These are phyloP conservation scores for Stephanodiscus minutulus DNA, from an alignment of 108 stramenopile genomes.

Conservation along the genomic window DNA sequence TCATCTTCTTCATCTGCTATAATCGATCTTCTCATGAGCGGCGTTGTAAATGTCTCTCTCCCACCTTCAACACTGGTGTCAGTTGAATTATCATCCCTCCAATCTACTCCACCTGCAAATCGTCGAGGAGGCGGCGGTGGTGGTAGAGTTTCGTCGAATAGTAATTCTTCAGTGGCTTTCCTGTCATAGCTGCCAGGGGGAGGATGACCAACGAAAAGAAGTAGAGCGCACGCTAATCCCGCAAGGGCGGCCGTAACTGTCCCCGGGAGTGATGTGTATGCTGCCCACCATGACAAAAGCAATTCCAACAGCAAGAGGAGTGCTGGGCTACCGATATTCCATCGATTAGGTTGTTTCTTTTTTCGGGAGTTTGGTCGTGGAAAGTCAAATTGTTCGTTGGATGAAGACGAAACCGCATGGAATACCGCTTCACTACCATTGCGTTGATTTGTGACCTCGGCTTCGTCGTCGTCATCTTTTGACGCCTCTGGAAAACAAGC, in stretches of 20 bases:
- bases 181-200: slow-evolving; percentile 4
- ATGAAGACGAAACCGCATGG: slow-evolving; percentile 27
- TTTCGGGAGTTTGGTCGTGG: slow-evolving; percentile 8
- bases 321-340: slow-evolving; percentile 20
- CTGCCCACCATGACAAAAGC: slow-evolving; percentile 31
- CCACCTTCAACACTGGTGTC: slow-evolving; percentile 41
- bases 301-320: slow-evolving; percentile 33
- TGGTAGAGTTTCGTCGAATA: slow-evolving; percentile 29
- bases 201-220: slow-evolving; percentile 30
- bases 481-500: slow-evolving; percentile 14
- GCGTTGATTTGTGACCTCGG: neutral
- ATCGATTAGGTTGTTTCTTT: slow-evolving; percentile 17
- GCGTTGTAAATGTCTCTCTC: slow-evolving; percentile 45
- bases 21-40: slow-evolving; percentile 47
- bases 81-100: slow-evolving; percentile 47
- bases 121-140: slow-evolving; percentile 32
- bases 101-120: slow-evolving; percentile 6
- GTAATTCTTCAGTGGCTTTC: slow-evolving; percentile 25
- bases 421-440: slow-evolving; percentile 18
- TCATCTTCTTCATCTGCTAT: slow-evolving; percentile 49
- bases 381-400: slow-evolving; percentile 48
- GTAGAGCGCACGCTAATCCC: slow-evolving; percentile 27
- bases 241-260: slow-evolving; percentile 23
- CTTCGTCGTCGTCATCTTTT: slow-evolving; percentile 27
- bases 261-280: slow-evolving; percentile 43